Conservation (phyloP, 441 rosid genomes). For the Mallotus japonicus region DNA sequence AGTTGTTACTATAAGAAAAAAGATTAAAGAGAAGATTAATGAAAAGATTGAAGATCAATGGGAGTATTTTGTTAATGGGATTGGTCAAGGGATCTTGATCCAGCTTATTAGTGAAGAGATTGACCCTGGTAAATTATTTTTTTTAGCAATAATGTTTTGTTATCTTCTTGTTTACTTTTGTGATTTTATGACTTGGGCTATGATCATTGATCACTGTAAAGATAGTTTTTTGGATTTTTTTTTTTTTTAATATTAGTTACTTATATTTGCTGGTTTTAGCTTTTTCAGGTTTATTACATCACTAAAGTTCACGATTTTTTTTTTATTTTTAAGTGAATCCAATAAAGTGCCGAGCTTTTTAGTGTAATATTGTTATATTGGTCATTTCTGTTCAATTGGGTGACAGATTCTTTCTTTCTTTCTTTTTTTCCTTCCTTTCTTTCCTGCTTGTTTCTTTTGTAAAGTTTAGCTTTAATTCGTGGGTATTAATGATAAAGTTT, state of each 20-base stretch:
- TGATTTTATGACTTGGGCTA: background rate
- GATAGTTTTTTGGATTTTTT: background rate
- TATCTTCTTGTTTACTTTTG: background rate
- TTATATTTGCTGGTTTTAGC: too few species aligned
- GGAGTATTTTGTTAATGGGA: conserved; percentile 68
- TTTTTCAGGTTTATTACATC: too few species aligned
- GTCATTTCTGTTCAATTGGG: too few species aligned
- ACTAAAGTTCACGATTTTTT: too few species aligned
- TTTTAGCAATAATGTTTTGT: background rate
- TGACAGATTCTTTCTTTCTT: too few species aligned
- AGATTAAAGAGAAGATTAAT: conserved; percentile 61
- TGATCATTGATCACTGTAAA: background rate
- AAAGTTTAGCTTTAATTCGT: too few species aligned
- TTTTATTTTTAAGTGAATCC: too few species aligned
- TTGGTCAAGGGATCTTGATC: conserved; percentile 77
- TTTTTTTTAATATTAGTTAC: background rate
- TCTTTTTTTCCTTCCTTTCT: too few species aligned
- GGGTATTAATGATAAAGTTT: background rate
- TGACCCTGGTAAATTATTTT: conserved; percentile 57
- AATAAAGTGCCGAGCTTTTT: too few species aligned
- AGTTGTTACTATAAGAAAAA: conserved; percentile 70
- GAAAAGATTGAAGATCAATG: conserved; percentile 72
- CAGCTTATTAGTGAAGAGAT: conserved; percentile 80
- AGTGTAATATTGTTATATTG: too few species aligned
- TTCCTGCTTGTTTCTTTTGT: too few species aligned